These are phyloP conservation scores for Russula ochroleuca DNA, from an alignment of 768 basidiomycete genomes.

Conservation along the genomic window DNA sequence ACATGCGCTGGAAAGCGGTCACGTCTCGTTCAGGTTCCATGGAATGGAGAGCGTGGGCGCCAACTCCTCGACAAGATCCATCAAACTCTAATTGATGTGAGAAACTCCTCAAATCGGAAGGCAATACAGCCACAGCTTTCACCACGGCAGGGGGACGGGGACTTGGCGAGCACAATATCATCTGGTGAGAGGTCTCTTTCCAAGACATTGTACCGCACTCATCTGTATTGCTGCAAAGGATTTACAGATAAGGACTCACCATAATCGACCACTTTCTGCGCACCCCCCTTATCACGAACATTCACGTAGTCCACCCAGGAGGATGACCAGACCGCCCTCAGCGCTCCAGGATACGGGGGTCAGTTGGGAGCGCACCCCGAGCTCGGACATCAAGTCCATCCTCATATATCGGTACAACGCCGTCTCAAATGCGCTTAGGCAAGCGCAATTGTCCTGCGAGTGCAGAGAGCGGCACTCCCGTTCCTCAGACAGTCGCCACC, in stretches of 20 bases:
- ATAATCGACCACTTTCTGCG: not conserved
- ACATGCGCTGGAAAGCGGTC: constrained; percentile 7
- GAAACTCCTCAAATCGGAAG: too few relatives aligned
- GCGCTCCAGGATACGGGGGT: constrained; percentile 6
- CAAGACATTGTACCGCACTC: not conserved
- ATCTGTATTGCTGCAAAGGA: not conserved
- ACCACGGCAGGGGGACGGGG: not conserved
- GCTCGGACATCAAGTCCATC: constrained; percentile 4
- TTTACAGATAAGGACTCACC: not conserved
- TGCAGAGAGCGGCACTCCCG: constrained; percentile 9
- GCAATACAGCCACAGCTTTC: constrained; percentile 7
- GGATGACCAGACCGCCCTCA: constrained; percentile 23
- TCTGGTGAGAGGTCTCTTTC: constrained; percentile 8
- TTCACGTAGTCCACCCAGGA: constrained; percentile 21
- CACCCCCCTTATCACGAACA: not conserved
- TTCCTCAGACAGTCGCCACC: constrained; percentile 3
- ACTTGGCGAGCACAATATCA: not conserved
- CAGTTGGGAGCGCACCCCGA: not conserved
- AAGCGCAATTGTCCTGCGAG: constrained; percentile 19
- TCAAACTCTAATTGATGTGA: too few relatives aligned
- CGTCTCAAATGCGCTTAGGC: constrained; percentile 10
- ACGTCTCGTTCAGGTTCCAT: constrained; percentile 5
- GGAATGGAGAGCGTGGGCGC: constrained; percentile 14
- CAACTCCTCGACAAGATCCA: not conserved
- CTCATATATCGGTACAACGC: not conserved